These are phyloP conservation scores for Entamoeba nuttalli DNA, from an alignment of 208 protist genomes.

Conservation along the genomic window DNA sequence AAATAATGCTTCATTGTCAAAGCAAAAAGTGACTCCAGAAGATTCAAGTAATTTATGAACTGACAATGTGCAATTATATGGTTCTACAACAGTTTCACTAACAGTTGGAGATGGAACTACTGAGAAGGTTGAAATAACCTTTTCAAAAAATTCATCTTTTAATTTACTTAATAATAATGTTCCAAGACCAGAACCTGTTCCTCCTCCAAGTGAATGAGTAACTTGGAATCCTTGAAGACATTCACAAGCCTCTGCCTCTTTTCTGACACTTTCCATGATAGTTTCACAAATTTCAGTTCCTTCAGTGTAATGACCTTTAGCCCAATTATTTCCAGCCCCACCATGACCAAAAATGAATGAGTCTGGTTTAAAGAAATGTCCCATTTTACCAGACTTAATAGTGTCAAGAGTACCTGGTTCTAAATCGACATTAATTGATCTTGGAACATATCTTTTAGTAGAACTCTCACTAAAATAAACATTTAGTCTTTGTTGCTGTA, in stretches of 20 bases:
- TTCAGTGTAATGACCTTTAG: conserved; percentile 92
- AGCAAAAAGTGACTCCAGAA: conserved; percentile 22
- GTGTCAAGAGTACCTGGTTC: conserved; percentile 88
- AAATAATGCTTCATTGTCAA: conserved; percentile 61
- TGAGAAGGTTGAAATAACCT: conserved; percentile 92
- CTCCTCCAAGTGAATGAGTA: conserved; percentile 87
- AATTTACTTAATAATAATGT: conserved; percentile 89
- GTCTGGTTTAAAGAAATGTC: conserved; percentile 73
- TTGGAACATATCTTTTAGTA: conserved; percentile 64
- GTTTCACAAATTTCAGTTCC: conserved; percentile 85
- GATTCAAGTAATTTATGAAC: not conserved
- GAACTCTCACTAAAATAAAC: conserved; percentile 91
- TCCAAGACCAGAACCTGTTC: conserved; percentile 86
- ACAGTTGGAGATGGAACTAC: conserved; percentile 90
- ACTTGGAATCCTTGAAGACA: conserved; percentile 94
- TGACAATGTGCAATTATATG: conserved; percentile 21
- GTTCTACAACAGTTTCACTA: conserved; percentile 25
- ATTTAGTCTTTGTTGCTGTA: conserved; percentile 91
- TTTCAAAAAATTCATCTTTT: conserved; percentile 86
- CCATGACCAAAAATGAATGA: conserved; percentile 92
- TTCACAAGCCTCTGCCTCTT: conserved; percentile 86
- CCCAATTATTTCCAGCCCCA: conserved; percentile 94
- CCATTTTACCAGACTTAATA: conserved; percentile 54
- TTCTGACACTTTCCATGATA: conserved; percentile 84
- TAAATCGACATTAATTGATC: conserved; percentile 59